A percentile compares a stretch with the other conserved stretches of the same genome.
Evolutionary conservation across 345 rosid genomes (phyloP).

Genomic region (Eucalyptus dawsonii): DNA sequence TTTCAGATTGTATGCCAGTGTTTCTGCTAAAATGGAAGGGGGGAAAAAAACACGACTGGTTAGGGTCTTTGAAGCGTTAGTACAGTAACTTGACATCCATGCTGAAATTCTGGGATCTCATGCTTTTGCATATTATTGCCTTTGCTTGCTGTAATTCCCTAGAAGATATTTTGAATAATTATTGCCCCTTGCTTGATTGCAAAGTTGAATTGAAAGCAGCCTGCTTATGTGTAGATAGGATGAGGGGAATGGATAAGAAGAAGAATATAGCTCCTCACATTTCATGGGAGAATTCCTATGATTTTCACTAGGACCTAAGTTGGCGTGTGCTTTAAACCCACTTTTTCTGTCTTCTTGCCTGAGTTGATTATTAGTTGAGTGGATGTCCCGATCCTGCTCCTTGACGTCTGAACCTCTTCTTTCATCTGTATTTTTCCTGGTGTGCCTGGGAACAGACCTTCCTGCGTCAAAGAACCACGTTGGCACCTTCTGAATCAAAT

Average conservation of each 20-base stretch:
- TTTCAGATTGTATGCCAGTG: background rate
- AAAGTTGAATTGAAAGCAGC: background rate
- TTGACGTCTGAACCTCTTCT: background rate
- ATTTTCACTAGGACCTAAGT: background rate
- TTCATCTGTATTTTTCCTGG: background rate
- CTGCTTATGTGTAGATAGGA: background rate
- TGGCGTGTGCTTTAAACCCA: background rate
- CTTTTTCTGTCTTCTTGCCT: background rate
- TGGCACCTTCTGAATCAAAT: slow-evolving; percentile 33
- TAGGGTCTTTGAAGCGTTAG: background rate
- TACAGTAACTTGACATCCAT: background rate
- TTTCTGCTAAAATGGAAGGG: background rate
- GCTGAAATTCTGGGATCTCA: background rate
- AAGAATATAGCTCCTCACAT: background rate
- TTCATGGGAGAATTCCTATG: background rate
- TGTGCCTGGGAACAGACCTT: slow-evolving; percentile 40
- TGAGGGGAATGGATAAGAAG: background rate
- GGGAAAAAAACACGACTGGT: background rate
- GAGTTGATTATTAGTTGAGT: background rate
- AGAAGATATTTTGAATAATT: background rate
- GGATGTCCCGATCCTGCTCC: background rate
- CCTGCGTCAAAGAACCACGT: slow-evolving; percentile 71
- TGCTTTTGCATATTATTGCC: background rate
- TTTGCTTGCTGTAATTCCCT: background rate
- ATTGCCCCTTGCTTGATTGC: background rate